Evolutionary conservation across 2,329 filamentous ascomycete genomes (phyloP).

Genomic region (Helicocarpus griseus): DNA sequence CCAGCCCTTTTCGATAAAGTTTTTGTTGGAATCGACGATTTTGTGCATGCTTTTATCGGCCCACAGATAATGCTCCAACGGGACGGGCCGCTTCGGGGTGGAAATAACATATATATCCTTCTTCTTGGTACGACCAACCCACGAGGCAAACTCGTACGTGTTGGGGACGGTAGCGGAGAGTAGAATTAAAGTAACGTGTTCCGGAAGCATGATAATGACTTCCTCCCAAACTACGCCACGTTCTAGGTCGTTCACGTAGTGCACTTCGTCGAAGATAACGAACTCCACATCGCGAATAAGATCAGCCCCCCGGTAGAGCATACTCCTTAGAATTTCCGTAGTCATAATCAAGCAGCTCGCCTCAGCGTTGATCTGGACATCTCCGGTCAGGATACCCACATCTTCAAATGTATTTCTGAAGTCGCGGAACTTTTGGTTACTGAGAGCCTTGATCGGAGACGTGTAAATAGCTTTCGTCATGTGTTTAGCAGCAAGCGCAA

Average conservation of each 20-base stretch:
- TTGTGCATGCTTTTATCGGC: slow-evolving; percentile 86
- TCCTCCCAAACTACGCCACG: slow-evolving; percentile 98
- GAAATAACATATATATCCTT: slow-evolving; percentile 99
- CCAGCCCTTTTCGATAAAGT: slow-evolving; percentile 86
- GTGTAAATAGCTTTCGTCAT: slow-evolving; percentile 99
- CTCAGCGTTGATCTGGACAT: slow-evolving; percentile 95
- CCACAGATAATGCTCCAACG: slow-evolving; percentile 94
- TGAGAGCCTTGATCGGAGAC: slow-evolving; percentile 94
- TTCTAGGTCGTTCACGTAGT: slow-evolving; percentile 95
- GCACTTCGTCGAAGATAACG: slow-evolving; percentile 97
- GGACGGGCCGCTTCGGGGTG: slow-evolving; percentile 87
- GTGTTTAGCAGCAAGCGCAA: slow-evolving; percentile 89
- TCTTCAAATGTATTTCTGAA: slow-evolving; percentile 87
- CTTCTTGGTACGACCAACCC: slow-evolving; percentile 95
- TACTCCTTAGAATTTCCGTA: slow-evolving; percentile 93
- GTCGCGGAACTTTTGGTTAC: slow-evolving; percentile 97
- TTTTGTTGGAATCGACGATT: slow-evolving; percentile 88
- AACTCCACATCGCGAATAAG: slow-evolving; percentile 95
- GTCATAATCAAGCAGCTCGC: slow-evolving; percentile 99
- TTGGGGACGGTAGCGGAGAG: slow-evolving; percentile 96
- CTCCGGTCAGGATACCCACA: slow-evolving; percentile 91
- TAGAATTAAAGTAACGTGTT: slow-evolving; percentile 90
- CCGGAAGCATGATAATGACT: slow-evolving; percentile 98
- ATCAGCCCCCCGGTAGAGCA: slow-evolving; percentile 94
- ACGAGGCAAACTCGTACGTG: slow-evolving; percentile 94